phyloP scores from a whole-genome alignment of 129 eudicot genomes.

The Helianthus tuberosus region DNA sequence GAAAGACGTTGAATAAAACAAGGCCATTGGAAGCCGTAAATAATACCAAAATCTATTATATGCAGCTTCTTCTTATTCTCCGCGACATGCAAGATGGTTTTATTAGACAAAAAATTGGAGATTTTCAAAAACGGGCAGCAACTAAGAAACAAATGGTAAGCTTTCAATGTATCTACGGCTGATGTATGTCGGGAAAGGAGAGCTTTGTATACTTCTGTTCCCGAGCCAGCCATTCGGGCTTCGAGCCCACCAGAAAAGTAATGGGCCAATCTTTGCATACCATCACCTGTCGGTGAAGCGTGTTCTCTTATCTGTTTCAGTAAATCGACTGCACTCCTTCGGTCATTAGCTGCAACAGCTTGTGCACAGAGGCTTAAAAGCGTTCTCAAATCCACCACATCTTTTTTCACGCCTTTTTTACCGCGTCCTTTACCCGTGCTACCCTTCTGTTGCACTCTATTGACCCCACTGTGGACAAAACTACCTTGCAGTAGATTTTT shows the following conservation, averaged over 20 bases:
- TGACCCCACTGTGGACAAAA: slow-evolving; percentile 45
- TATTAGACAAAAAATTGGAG: slow-evolving; percentile 68
- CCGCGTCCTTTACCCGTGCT: slow-evolving; percentile 54
- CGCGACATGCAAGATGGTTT: slow-evolving; percentile 53
- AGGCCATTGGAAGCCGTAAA: slow-evolving; percentile 90
- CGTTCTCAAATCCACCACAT: slow-evolving; percentile 72
- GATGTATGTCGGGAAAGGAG: slow-evolving; percentile 47
- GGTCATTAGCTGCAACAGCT: slow-evolving; percentile 70
- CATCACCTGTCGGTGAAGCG: slow-evolving; percentile 75
- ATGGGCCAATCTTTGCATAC: slow-evolving; percentile 82
- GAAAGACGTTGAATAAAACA: slow-evolving; percentile 74
- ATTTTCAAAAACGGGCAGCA: slow-evolving; percentile 65
- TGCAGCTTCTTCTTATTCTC: slow-evolving; percentile 54
- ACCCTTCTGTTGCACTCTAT: slow-evolving; percentile 35
- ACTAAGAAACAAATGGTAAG: slow-evolving; percentile 70
- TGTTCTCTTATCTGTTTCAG: slow-evolving; percentile 71
- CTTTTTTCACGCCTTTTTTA: slow-evolving; percentile 56
- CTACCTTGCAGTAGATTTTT: slow-evolving; percentile 48
- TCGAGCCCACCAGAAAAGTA: slow-evolving; percentile 78
- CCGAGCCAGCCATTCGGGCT: slow-evolving; percentile 86
- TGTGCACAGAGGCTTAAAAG: slow-evolving; percentile 79
- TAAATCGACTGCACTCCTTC: slow-evolving; percentile 55
- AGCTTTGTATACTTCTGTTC: slow-evolving; percentile 57
- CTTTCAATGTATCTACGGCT: slow-evolving; percentile 73
- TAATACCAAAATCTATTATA: slow-evolving; percentile 72